Percentiles rank a stretch among this genome's conserved stretches.
phyloP scores from a whole-genome alignment of 2,329 filamentous ascomycete genomes.

The Fusarium sp. region DNA sequence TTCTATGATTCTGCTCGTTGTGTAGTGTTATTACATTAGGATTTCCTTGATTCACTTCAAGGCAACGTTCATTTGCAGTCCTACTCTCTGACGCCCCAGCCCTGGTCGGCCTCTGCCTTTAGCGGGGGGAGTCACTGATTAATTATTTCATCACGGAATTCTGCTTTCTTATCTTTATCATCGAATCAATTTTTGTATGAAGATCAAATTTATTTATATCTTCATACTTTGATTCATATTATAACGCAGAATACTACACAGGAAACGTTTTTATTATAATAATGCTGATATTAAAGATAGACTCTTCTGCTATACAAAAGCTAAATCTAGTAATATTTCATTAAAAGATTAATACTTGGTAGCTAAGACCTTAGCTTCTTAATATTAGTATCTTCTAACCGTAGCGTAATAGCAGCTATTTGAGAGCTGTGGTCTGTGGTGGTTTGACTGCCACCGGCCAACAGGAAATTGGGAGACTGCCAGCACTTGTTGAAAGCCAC shows the following conservation, averaged over 20 bases:
- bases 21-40: accelerated
- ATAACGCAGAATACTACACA: neutral
- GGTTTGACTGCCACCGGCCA: too few relatives aligned
- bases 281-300: too few relatives aligned
- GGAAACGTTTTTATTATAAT: neutral
- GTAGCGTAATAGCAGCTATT: too few relatives aligned
- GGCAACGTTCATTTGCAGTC: neutral
- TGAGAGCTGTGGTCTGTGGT: too few relatives aligned
- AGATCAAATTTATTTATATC: neutral
- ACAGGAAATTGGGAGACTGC: too few relatives aligned
- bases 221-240: accelerated
- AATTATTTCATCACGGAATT: neutral
- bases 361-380: too few relatives aligned
- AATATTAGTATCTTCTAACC: too few relatives aligned
- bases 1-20: neutral
- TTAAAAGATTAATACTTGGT: too few relatives aligned
- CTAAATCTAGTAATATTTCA: too few relatives aligned
- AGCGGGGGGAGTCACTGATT: neutral
- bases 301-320: too few relatives aligned
- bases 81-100: neutral
- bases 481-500: accelerated
- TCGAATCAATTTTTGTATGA: accelerated
- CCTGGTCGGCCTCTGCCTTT: neutral
- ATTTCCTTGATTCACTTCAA: neutral
- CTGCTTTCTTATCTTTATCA: neutral